phyloP scores from a whole-genome alignment of 2,329 filamentous ascomycete species.

The Cordyceps javanica region DNA sequence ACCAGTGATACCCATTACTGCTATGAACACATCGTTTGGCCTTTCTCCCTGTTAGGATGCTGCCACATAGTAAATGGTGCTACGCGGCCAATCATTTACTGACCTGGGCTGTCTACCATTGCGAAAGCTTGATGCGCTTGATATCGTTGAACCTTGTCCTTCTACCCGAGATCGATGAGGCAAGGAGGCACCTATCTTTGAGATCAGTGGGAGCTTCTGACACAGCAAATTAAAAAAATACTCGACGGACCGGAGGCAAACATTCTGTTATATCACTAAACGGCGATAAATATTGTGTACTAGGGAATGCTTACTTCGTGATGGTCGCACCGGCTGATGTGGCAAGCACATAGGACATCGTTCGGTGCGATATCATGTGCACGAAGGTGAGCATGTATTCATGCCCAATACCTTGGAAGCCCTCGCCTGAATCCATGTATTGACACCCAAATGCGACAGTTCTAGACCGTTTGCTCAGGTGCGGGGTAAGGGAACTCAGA shows the following conservation, averaged over 20 bases:
- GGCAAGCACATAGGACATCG: neutral
- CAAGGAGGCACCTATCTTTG: neutral
- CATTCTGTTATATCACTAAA: neutral
- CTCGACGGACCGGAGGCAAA: neutral
- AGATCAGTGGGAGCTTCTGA: neutral
- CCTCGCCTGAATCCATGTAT: neutral
- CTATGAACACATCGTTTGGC: neutral
- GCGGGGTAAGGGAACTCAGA: neutral
- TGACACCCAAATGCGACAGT: neutral
- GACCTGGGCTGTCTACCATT: neutral
- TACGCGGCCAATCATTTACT: neutral
- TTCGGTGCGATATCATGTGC: neutral
- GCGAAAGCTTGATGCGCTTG: neutral
- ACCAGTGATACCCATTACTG: conserved; percentile 19
- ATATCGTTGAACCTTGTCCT: neutral
- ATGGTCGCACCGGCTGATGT: neutral
- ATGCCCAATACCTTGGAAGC: neutral
- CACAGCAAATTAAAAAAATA: neutral
- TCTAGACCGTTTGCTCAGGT: neutral
- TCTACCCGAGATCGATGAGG: neutral
- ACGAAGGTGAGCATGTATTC: neutral
- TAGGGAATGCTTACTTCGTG: too few relatives aligned
- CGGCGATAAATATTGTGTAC: neutral
- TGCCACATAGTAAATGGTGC: neutral
- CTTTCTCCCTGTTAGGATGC: neutral